Evolutionary conservation across 768 basidiomycete genomes (phyloP), one percentile per base, ranked within the genome.

Genomic region (Collybia sordida): DNA sequence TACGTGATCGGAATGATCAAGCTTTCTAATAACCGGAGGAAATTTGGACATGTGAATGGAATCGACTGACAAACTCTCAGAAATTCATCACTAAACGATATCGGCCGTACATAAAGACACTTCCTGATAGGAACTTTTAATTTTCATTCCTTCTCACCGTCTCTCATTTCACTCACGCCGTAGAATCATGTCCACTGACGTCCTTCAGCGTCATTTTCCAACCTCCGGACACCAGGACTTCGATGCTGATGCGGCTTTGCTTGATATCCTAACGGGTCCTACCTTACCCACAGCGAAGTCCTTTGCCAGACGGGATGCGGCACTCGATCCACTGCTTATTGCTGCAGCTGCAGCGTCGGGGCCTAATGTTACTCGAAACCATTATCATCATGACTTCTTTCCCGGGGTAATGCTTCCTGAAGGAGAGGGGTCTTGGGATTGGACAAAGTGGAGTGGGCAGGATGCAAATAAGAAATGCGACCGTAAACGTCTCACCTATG

Each of bases 361-460:
- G 3, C 86, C 88, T 8, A 81, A 90, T 53, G 77, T 88, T 48
- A 93, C 93, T 34, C 79, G 90, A 39, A 90, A 93, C 59, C 93
- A 95, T 64, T 90, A 88, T 61, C 79, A 85, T 42, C 93, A 95
- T 64, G 86, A 88, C 59, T 83, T 86, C 66, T 84, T 83, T 58
- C 85, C 86, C 0, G 78, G 76, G 0, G 74, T 80, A 23, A 73
- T 74, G 61, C 69, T 80, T 36, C 79, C 74, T 24, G 72, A 72
- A 49, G 71, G 75, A 11, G 79, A 83, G 58, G 78, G 74, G 8
- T 65, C 75, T 11, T 79, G 74, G 71, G 81, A 84, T 60, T 82
- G 79, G 81, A 72, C 80, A 34, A 82, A 78, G 56, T 83, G 74
- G 65, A 67, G 70, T 41, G 71, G 72, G 0, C 77, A 77, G 42